Evolutionary conservation across 2,329 filamentous ascomycete genomes (phyloP).

Genomic region (Aspergillus sp.): DNA sequence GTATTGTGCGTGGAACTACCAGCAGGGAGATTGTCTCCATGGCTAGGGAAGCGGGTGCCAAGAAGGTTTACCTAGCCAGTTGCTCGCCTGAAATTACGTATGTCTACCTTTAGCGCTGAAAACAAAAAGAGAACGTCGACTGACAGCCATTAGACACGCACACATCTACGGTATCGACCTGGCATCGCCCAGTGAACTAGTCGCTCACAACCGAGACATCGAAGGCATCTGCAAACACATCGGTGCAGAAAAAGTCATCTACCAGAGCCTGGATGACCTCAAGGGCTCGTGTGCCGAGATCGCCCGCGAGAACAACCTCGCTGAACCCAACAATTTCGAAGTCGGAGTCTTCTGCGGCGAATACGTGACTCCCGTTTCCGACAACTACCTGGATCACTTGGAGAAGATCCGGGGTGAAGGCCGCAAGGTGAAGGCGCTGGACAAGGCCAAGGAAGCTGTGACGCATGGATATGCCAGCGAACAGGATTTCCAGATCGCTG

Average conservation of each 20-base stretch:
- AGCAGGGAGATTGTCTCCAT: conserved; percentile 71
- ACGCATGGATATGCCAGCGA: conserved; percentile 54
- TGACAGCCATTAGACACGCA: conserved; percentile 46
- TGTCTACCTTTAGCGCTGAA: conserved; percentile 8
- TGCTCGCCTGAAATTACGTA: conserved; percentile 71
- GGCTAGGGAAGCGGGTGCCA: conserved; percentile 75
- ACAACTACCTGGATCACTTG: conserved; percentile 74
- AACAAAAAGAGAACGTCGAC: conserved; percentile 4
- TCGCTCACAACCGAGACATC: conserved; percentile 59
- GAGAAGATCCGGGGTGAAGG: conserved; percentile 63
- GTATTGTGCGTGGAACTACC: conserved; percentile 79
- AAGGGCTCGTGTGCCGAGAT: conserved; percentile 68
- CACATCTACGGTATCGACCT: conserved; percentile 82
- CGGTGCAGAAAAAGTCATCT: conserved; percentile 68
- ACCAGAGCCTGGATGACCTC: conserved; percentile 70
- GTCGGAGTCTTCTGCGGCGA: conserved; percentile 85
- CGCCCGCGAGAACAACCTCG: conserved; percentile 46
- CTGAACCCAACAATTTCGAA: conserved; percentile 61
- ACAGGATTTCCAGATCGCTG: conserved; percentile 54
- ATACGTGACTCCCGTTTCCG: conserved; percentile 72
- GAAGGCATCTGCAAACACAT: conserved; percentile 58
- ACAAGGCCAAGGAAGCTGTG: conserved; percentile 57
- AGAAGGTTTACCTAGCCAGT: conserved; percentile 72
- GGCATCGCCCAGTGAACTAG: conserved; percentile 61
- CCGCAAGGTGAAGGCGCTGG: conserved; percentile 57